Percentiles rank a stretch among this genome's conserved stretches.
Conservation (phyloP, 129 eudicot species). For the Rutidosis leptorrhynchoides region DNA sequence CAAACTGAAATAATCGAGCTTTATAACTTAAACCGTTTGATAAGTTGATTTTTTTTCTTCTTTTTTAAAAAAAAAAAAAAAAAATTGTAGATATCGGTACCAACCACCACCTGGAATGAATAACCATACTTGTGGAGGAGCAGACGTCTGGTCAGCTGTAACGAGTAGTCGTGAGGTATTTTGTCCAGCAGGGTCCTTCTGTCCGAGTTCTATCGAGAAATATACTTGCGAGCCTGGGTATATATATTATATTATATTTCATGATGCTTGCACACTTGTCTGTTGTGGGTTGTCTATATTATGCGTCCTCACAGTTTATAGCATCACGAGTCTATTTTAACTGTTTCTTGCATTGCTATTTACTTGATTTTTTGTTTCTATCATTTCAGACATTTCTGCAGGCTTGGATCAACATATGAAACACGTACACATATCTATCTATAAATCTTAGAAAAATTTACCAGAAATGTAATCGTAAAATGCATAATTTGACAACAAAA, state of each 20-base stretch:
- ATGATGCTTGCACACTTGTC: constrained; percentile 26
- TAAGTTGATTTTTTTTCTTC: too few species aligned
- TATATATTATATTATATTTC: constrained; percentile 31
- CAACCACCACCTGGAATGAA: constrained; percentile 69
- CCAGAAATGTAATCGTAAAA: too few species aligned
- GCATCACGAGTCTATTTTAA: constrained; percentile 8
- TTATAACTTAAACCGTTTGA: not conserved
- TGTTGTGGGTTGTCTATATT: constrained; percentile 10
- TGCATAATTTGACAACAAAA: too few species aligned
- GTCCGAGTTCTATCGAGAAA: constrained; percentile 65
- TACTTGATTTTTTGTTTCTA: not conserved
- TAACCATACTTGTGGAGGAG: constrained; percentile 89
- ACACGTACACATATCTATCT: constrained; percentile 34
- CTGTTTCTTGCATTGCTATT: constrained; percentile 9
- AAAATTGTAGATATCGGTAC: constrained; percentile 59
- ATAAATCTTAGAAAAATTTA: too few species aligned
- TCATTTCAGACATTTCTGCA: constrained; percentile 73
- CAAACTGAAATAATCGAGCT: not conserved
- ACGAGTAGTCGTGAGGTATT: constrained; percentile 55
- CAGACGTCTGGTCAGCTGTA: constrained; percentile 82
- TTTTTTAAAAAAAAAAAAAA: too few species aligned
- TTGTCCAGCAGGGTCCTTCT: constrained; percentile 86
- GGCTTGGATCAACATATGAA: constrained; percentile 76
- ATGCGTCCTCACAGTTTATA: constrained; percentile 6
- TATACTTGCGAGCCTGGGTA: constrained; percentile 71